Evolutionary conservation across 768 basidiomycete genomes (phyloP).

Genomic region (Auricularia heimuer): DNA sequence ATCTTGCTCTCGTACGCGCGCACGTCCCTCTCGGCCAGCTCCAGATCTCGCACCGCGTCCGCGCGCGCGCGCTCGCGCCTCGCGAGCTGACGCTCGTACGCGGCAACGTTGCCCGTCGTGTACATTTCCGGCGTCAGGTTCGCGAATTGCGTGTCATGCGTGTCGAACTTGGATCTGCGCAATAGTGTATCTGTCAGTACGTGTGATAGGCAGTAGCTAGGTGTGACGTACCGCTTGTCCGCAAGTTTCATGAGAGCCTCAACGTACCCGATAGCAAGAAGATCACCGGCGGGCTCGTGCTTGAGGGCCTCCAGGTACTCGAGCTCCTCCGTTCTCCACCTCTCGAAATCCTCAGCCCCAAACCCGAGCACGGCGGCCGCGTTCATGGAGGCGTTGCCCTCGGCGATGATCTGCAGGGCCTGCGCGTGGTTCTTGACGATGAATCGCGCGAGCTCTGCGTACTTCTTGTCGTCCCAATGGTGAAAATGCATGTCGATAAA

Average conservation of each 20-base stretch:
- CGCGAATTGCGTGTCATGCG: no score
- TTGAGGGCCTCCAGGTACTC: conserved; percentile 11
- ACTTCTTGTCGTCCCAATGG: conserved; percentile 17
- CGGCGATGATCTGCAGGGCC: conserved; percentile 9
- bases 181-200: no score
- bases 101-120: no score
- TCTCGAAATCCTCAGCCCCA: conserved; percentile 3
- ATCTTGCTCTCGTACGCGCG: not conserved
- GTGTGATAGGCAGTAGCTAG: not conserved
- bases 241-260: not conserved
- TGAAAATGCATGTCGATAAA: conserved; percentile 12
- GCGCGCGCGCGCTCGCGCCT: no score
- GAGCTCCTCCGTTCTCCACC: conserved; percentile 12
- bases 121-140: no score
- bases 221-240: not conserved
- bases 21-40: not conserved
- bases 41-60: no score
- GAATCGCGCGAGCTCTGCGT: not conserved
- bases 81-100: no score
- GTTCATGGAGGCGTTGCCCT: not conserved
- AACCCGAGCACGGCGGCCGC: conserved; percentile 9
- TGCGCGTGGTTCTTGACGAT: conserved; percentile 13
- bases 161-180: not conserved
- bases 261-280: not conserved
- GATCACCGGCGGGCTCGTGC: conserved; percentile 12